Conservation (phyloP, 441 rosid genomes). For the Populus hybrid region DNA sequence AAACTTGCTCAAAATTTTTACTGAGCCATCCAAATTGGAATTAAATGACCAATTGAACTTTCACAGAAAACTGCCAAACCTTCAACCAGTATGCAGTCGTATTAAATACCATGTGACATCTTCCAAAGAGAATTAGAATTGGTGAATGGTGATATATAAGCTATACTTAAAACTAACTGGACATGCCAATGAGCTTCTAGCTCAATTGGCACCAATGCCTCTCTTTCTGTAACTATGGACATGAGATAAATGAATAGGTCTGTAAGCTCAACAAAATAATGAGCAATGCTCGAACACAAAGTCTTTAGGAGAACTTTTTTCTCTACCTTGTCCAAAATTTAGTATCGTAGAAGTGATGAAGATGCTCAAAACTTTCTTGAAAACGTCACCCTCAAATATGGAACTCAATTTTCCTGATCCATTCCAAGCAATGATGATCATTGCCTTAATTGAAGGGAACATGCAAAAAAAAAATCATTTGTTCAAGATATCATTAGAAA, state of each 20-base stretch:
- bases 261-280: neutral
- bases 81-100: neutral
- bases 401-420: slow-evolving; percentile 55
- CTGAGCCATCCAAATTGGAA: neutral
- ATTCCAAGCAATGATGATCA: slow-evolving; percentile 98
- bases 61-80: neutral
- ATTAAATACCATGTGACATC: no score
- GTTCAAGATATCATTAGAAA: slow-evolving; percentile 21
- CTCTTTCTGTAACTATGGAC: neutral
- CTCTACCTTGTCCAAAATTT: slow-evolving; percentile 95
- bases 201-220: neutral
- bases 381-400: slow-evolving; percentile 49
- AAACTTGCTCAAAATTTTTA: neutral
- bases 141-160: neutral
- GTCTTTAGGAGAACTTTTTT: neutral
- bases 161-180: neutral
- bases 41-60: neutral
- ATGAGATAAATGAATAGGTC: neutral
- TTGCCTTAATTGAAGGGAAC: slow-evolving; percentile 47
- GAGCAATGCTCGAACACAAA: neutral
- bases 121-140: neutral
- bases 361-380: slow-evolving; percentile 81
- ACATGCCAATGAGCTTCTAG: neutral
- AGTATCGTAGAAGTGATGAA: slow-evolving; percentile 95
- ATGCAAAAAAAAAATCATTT: slow-evolving; percentile 5